Evolutionary conservation across 495 filamentous ascomycete genomes (phyloP), one percentile per base, ranked within the genome.

Genomic region (Xylaria nigripes): DNA sequence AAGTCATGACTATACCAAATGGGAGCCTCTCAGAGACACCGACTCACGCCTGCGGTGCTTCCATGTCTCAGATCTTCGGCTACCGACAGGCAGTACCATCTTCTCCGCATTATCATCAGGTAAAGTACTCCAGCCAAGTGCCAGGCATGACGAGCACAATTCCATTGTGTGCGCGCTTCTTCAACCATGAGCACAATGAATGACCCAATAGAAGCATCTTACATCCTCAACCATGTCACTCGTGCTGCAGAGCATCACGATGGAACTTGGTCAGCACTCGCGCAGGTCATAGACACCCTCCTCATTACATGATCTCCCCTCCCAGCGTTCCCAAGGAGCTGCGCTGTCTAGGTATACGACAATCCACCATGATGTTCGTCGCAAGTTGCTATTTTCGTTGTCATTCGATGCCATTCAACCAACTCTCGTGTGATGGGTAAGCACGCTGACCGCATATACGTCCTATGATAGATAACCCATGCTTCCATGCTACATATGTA

Each of bases 371-470:
- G 53, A 49, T 48, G n/a, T 38, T 45, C 38, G 25, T 23, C 38
- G 21, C 15, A 4, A 18, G 18, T 40, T 55, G 46, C 53, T 55
- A 44, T 50, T 55, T 55, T 45, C 36, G 53, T 34, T 42, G 24
- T 13, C 22, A 45, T 44, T 30, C 45, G 25, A 40, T 34, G n/a
- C 47, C 34, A 21, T 3, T 50, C 46, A 23, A 48, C 18, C 53
- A 36, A 23, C 36, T 5, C 36, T 40, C 8, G 15, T 40, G 36
- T 40, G 36, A 40, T 40, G 13, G 36, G 18, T 40, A 40, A 40
- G 36, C 36, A 18, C 16, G 53, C 53, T 55, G 40, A 55, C 53
- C 46, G 53, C 46, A 48, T 50, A 34, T 27, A 41, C 18, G 45
- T 48, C 38, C 32, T 38, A 29, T 27, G 32, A 43, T 40, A 12